A percentile compares a stretch with the other conserved stretches of the same genome.
Evolutionary conservation across 108 stramenopile species (phyloP).

Genomic region (Craspedostauros australis): DNA sequence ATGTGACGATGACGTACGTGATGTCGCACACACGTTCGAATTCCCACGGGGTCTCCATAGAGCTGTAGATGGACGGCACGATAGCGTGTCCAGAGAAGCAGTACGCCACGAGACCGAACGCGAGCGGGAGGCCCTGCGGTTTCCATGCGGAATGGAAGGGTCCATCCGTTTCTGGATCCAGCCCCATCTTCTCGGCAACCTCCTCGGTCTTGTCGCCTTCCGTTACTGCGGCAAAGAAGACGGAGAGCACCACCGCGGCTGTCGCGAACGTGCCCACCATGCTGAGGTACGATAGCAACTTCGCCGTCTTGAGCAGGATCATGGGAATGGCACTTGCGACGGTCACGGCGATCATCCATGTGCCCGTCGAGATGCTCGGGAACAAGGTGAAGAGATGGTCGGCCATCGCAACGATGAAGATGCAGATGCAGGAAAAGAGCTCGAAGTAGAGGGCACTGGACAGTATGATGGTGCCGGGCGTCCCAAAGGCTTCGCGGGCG

Average conservation of each 20-base stretch:
- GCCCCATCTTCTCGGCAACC: constrained; percentile 11
- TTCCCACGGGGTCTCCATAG: constrained; percentile 66
- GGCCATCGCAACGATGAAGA: constrained; percentile 71
- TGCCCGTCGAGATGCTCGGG: constrained; percentile 37
- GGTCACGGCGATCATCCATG: constrained; percentile 51
- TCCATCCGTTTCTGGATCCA: constrained; percentile 11
- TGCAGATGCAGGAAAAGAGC: constrained; percentile 71
- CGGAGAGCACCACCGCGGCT: constrained; percentile 46
- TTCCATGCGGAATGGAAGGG: constrained; percentile 30
- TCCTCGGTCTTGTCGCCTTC: constrained; percentile 42
- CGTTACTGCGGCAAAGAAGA: constrained; percentile 38
- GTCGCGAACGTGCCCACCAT: constrained; percentile 74
- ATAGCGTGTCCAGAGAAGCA: constrained; percentile 79
- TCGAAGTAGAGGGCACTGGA: constrained; percentile 71
- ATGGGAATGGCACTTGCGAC: constrained; percentile 51
- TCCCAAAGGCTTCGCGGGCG: constrained; percentile 69
- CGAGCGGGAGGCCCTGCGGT: constrained; percentile 39
- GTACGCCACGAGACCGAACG: constrained; percentile 70
- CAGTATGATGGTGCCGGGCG: constrained; percentile 44
- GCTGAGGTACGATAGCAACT: constrained; percentile 61
- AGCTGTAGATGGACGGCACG: constrained; percentile 71
- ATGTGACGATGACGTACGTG: constrained; percentile 52
- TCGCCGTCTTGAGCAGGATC: constrained; percentile 51
- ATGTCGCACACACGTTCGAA: constrained; percentile 63
- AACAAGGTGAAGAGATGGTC: constrained; percentile 65